These are phyloP conservation scores for Lolium perenne DNA, from an alignment of 176 grass and related monocot species.

Conservation along the genomic window DNA sequence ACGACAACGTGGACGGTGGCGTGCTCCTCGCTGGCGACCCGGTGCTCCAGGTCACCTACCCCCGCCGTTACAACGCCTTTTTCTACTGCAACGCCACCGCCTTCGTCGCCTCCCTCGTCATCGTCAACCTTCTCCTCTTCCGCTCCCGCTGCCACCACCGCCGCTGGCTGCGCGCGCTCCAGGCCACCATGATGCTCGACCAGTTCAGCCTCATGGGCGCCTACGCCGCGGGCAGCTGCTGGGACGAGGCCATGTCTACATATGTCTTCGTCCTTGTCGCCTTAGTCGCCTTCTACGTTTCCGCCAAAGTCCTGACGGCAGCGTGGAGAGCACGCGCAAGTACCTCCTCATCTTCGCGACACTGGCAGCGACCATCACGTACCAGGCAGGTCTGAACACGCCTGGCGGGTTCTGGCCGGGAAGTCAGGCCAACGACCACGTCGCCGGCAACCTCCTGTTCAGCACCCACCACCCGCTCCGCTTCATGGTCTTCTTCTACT, in stretches of 20 bases:
- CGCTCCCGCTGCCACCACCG: slow-evolving; percentile 22
- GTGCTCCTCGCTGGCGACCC: not conserved
- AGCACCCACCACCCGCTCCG: not conserved
- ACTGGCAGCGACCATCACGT: slow-evolving; percentile 33
- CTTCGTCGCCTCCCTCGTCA: slow-evolving; percentile 52
- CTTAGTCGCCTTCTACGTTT: slow-evolving; percentile 31
- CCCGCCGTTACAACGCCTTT: slow-evolving; percentile 30
- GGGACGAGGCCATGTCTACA: slow-evolving; percentile 40
- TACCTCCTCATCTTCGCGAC: slow-evolving; percentile 45
- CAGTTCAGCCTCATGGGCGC: slow-evolving; percentile 49
- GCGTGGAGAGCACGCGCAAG: slow-evolving; percentile 30
- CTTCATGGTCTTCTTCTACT: slow-evolving; percentile 56
- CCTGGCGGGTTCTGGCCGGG: slow-evolving; percentile 40
- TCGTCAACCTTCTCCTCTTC: slow-evolving; percentile 53
- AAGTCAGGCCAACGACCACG: not conserved
- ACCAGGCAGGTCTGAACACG: slow-evolving; percentile 45
- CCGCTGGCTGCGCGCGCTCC: slow-evolving; percentile 51
- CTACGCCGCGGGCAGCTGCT: slow-evolving; percentile 48
- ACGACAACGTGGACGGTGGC: not conserved
- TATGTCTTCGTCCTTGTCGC: slow-evolving; percentile 33
- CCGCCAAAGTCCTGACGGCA: slow-evolving; percentile 6
- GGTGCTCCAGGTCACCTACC: slow-evolving; percentile 27
- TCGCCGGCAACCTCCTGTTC: slow-evolving; percentile 40
- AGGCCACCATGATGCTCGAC: slow-evolving; percentile 48
- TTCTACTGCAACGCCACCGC: slow-evolving; percentile 51